Percentiles rank a stretch among this genome's conserved stretches.
Evolutionary conservation across 495 filamentous ascomycete species (phyloP).

Genomic region (Aspergillus leporis): DNA sequence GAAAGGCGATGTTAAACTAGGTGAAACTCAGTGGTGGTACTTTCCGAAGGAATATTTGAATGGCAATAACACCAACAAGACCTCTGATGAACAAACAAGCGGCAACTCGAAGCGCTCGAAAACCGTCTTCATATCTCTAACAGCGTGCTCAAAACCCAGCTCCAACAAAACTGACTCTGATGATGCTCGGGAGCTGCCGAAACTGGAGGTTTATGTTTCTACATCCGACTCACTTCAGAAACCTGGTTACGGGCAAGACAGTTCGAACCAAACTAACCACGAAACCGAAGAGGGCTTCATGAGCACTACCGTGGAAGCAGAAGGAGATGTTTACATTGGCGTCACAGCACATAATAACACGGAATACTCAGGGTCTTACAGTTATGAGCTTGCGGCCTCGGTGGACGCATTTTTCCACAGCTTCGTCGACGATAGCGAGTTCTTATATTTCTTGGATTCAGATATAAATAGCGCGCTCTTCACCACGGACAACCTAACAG

Average conservation of each 20-base stretch:
- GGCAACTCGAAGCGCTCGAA: constrained; percentile 36
- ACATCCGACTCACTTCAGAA: constrained; percentile 59
- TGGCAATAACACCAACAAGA: constrained; percentile 22
- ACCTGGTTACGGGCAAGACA: constrained; percentile 62
- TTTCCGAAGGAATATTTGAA: constrained; percentile 44
- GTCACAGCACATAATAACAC: constrained; percentile 67
- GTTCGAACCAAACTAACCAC: constrained; percentile 40
- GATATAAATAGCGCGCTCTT: constrained; percentile 76
- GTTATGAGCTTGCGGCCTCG: constrained; percentile 81
- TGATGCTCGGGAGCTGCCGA: constrained; percentile 50
- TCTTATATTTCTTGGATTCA: constrained; percentile 75
- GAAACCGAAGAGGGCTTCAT: constrained; percentile 59
- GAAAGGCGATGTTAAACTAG: constrained; percentile 54
- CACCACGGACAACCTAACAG: constrained; percentile 68
- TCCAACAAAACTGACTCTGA: constrained; percentile 38
- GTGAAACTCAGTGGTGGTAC: constrained; percentile 57
- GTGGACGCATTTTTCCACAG: constrained; percentile 71
- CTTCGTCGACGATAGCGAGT: constrained; percentile 45
- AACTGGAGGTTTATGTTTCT: constrained; percentile 78
- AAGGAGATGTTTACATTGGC: constrained; percentile 69
- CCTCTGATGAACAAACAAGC: constrained; percentile 13
- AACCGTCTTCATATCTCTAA: constrained; percentile 75
- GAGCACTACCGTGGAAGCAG: constrained; percentile 34
- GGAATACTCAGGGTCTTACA: constrained; percentile 61
- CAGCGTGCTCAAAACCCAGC: constrained; percentile 73